A percentile compares a stretch with the other conserved stretches of the same genome.
Evolutionary conservation across 352 stramenopile species (phyloP).

Genomic region (Globisporangium abappressorium): DNA sequence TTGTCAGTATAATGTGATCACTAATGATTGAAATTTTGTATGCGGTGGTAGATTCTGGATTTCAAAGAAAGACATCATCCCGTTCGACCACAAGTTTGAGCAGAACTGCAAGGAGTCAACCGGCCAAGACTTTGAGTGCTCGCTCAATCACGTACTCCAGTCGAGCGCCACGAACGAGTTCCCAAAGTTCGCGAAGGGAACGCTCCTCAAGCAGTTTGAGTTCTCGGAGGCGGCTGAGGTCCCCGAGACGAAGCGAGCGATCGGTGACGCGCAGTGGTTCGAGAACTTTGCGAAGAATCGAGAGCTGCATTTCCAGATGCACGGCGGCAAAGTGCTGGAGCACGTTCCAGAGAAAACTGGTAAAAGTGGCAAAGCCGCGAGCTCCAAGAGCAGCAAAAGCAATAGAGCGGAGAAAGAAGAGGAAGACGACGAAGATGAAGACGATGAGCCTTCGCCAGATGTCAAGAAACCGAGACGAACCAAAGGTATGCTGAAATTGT

Average conservation of each 20-base stretch:
- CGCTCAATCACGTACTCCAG: constrained; percentile 33
- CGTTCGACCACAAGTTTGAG: constrained; percentile 42
- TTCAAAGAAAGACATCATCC: constrained; percentile 29
- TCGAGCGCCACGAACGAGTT: constrained; percentile 41
- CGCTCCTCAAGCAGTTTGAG: constrained; percentile 35
- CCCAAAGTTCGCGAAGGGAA: constrained; percentile 40
- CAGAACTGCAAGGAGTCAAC: constrained; percentile 28
- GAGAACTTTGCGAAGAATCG: constrained; percentile 35
- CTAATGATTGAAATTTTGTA: background rate
- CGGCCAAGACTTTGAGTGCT: constrained; percentile 38
- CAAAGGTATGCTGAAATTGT: constrained; percentile 1
- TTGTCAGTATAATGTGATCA: background rate
- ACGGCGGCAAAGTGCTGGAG: constrained; percentile 22
- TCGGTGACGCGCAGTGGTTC: constrained; percentile 33
- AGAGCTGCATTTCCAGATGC: constrained; percentile 29
- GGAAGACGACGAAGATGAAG: background rate
- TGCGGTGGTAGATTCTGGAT: constrained; percentile 41
- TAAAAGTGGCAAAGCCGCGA: constrained; percentile 1
- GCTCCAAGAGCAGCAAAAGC: background rate
- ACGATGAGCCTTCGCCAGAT: background rate
- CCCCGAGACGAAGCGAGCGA: constrained; percentile 20
- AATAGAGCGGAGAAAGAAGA: background rate
- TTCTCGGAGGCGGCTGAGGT: constrained; percentile 23
- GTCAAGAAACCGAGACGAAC: constrained; percentile 1
- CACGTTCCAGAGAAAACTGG: background rate